Base-by-base conservation (phyloP, 1,284 basidiomycete species). In the Calocybe gambosa region DNA sequence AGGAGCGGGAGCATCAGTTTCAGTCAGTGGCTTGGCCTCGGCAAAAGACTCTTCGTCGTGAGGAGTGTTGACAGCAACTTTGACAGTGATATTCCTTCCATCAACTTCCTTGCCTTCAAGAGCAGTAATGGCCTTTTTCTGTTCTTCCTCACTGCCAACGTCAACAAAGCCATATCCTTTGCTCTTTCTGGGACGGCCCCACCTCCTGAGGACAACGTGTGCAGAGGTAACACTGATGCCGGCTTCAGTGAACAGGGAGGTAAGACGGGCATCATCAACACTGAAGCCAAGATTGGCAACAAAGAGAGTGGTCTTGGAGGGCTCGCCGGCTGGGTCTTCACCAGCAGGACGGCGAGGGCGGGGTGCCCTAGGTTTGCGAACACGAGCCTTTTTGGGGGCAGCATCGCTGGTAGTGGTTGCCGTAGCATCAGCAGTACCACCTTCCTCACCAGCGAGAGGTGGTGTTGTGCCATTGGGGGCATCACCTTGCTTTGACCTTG, bases 81-180 rank as follows among this genome's bases (percentile, higher is more conserved):
- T 93, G 71, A 93, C 89, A 47, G 85, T 88, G 61, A 94, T 83
- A 55, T 76, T 64, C 56, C 91, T 75, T 47, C 88, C 89, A 40
- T 78, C 82, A 50, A 94, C 69, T 50, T 92, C 82, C 66, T 89
- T 89, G 64, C 86, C 89, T 58, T 92, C 75, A 55, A 91, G 76
- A 55, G 80, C 78, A 46, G 75, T 77, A 54, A 95, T 86, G 35
- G 90, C 92, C 71, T 90, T 89, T 63, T 82, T 66, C 73, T 94
- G 92, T 66, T 90, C 80, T 55, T 79, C 82, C 62, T 91, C 85
- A 57, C 74, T 74, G 52, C 87, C 89, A 51, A 94, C 87, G 57
- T 93, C 91, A 59, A 95, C 92, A 62, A 95, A 95, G 48, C 90
- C 93, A 64, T 93, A 96, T 50, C 93, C 93, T 70, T 93, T 94